A percentile compares a stretch with the other conserved stretches of the same genome.
These are phyloP conservation scores for Rubus parviflorus DNA, from an alignment of 306 rosid genomes.

Conservation along the genomic window DNA sequence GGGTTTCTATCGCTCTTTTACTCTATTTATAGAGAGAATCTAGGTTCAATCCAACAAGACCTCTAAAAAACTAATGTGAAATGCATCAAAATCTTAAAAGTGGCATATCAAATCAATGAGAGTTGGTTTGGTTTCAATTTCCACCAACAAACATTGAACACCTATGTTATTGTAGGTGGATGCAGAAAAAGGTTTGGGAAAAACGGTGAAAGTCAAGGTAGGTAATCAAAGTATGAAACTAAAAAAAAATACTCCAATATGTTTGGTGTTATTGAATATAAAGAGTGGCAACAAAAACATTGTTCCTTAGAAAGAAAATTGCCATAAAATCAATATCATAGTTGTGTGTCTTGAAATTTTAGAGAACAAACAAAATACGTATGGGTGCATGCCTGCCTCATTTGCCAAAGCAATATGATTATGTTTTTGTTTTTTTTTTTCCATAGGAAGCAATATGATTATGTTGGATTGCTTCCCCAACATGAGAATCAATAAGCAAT, in stretches of 20 bases:
- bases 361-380: neutral
- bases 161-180: too few relatives aligned
- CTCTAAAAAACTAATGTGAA: too few relatives aligned
- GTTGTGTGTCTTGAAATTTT: neutral
- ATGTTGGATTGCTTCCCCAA: neutral
- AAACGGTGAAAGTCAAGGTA: too few relatives aligned
- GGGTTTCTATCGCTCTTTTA: too few relatives aligned
- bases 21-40: too few relatives aligned
- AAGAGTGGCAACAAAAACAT: neutral
- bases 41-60: too few relatives aligned
- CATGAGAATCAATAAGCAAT: neutral
- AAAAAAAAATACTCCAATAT: too few relatives aligned
- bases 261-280: too few relatives aligned
- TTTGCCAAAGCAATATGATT: neutral
- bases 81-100: constrained; percentile 29
- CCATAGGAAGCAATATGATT: neutral
- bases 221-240: too few relatives aligned
- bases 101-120: constrained; percentile 34
- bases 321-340: neutral
- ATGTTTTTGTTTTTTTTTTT: neutral
- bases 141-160: too few relatives aligned
- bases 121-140: too few relatives aligned
- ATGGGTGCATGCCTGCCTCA: neutral
- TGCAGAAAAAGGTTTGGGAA: too few relatives aligned
- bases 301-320: neutral